Evolutionary conservation across 371 early-diverging fungal species (phyloP).

Genomic region (Circinella minor): DNA sequence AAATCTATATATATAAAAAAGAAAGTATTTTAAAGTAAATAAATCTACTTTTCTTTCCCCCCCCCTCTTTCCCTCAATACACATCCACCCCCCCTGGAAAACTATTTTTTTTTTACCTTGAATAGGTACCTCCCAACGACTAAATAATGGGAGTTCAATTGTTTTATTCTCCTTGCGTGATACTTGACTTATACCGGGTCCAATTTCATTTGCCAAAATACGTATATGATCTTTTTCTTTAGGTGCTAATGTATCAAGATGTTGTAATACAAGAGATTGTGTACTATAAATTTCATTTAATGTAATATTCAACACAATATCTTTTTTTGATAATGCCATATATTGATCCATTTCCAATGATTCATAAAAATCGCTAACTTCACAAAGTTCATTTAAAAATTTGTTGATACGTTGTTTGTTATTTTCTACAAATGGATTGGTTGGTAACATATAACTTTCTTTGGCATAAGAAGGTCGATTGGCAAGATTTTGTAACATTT

Average conservation of each 20-base stretch:
- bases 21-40: background rate
- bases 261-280: slow-evolving; percentile 82
- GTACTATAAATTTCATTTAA: slow-evolving; percentile 94
- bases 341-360: slow-evolving; percentile 97
- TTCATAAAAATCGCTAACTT: slow-evolving; percentile 95
- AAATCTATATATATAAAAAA: slow-evolving; percentile 43
- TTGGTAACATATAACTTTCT: slow-evolving; percentile 90
- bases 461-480: slow-evolving; percentile 94
- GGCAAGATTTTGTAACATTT: slow-evolving; percentile 92
- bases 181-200: slow-evolving; percentile 77
- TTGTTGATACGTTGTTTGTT: slow-evolving; percentile 86
- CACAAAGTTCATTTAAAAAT: slow-evolving; percentile 91
- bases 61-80: background rate
- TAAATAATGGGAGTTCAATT: slow-evolving; percentile 83
- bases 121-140: slow-evolving; percentile 93
- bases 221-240: slow-evolving; percentile 82
- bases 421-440: slow-evolving; percentile 87
- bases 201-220: slow-evolving; percentile 79
- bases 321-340: slow-evolving; percentile 91
- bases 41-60: background rate
- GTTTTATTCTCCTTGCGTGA: slow-evolving; percentile 86
- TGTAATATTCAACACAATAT: slow-evolving; percentile 85
- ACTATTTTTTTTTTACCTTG: slow-evolving; percentile 58
- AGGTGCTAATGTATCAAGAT: slow-evolving; percentile 80
- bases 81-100: background rate